These are phyloP conservation scores for Abelmoschus esculentus DNA, from an alignment of 345 rosid genomes.

Conservation along the genomic window DNA sequence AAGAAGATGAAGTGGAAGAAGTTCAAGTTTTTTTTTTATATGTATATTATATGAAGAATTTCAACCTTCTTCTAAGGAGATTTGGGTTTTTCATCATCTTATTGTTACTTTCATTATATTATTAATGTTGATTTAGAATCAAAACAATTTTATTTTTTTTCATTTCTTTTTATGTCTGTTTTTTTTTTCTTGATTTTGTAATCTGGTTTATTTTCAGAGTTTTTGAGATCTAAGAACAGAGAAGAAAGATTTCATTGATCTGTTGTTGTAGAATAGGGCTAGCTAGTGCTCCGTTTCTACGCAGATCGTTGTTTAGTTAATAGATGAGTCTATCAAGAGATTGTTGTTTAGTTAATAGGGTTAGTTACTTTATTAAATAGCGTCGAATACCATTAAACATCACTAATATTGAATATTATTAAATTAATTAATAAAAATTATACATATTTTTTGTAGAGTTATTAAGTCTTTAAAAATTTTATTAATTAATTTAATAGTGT, in stretches of 20 bases:
- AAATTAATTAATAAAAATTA: no score
- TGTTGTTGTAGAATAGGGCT: slow-evolving; percentile 16
- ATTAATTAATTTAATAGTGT: no score
- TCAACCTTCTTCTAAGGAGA: slow-evolving; percentile 20
- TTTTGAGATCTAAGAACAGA: slow-evolving; percentile 16
- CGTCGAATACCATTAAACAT: no score
- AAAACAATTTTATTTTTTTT: not conserved
- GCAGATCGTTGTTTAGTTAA: slow-evolving; percentile 14
- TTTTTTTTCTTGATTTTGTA: no score
- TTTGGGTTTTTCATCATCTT: slow-evolving; percentile 6
- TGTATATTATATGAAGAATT: not conserved
- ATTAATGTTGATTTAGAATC: slow-evolving; percentile 10
- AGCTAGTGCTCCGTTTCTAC: slow-evolving; percentile 11
- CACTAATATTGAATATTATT: no score
- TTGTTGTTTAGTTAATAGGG: no score
- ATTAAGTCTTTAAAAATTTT: no score
- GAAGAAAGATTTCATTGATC: slow-evolving; percentile 43
- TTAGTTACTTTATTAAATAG: no score
- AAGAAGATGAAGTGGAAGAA: not conserved
- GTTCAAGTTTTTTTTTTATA: not conserved
- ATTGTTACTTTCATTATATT: not conserved
- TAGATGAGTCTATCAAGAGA: no score
- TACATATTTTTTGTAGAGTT: no score
- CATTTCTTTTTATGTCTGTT: no score
- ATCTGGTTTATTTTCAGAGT: not conserved